These are phyloP conservation scores for Colletotrichum sp. DNA, from an alignment of 2,329 filamentous ascomycete genomes.

Conservation along the genomic window DNA sequence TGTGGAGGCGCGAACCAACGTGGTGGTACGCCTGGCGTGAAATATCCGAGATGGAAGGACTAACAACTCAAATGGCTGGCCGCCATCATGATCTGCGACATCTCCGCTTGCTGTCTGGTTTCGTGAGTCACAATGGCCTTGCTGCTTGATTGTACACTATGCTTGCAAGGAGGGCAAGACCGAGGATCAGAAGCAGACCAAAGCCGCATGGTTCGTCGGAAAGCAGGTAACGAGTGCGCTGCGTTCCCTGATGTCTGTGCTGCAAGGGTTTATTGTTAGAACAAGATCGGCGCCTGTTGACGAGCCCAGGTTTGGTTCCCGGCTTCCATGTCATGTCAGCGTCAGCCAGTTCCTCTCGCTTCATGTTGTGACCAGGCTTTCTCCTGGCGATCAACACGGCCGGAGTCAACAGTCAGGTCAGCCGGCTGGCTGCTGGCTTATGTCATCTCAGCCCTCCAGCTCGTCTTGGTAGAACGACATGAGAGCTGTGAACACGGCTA, in stretches of 20 bases:
- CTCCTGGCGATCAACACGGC: neutral
- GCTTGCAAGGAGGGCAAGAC: neutral
- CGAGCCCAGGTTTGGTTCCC: neutral
- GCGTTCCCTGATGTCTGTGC: neutral
- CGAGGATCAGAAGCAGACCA: neutral
- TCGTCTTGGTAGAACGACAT: neutral
- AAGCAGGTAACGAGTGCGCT: neutral
- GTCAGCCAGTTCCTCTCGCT: neutral
- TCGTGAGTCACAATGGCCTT: neutral
- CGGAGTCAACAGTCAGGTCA: neutral
- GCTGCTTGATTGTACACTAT: neutral
- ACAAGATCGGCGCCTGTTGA: neutral
- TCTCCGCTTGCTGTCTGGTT: neutral
- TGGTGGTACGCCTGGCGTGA: neutral
- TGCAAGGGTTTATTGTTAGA: neutral
- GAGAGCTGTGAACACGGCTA: neutral
- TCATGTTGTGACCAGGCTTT: neutral
- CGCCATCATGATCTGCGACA: neutral
- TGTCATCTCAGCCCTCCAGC: neutral
- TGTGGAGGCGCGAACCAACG: neutral
- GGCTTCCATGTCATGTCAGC: neutral
- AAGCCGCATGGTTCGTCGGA: neutral
- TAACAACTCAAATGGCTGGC: neutral
- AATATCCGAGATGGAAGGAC: neutral
- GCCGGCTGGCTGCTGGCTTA: neutral